Conservation (phyloP, 1,284 basidiomycete species). For the Melampsora abietis-canadensis region DNA sequence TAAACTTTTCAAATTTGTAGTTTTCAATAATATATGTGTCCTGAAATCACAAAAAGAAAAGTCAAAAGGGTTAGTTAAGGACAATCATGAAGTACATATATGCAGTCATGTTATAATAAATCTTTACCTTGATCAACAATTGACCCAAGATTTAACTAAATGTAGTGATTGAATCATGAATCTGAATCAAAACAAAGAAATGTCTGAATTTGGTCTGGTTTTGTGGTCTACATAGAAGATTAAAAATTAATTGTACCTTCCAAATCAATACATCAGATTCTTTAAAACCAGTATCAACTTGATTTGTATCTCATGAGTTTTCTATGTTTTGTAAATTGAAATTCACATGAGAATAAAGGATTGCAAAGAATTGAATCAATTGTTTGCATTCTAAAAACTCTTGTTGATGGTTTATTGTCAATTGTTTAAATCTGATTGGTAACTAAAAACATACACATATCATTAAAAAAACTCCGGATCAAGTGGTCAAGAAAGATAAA, state of each 20-base stretch:
- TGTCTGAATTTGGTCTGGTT: background rate
- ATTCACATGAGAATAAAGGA: conserved; percentile 25
- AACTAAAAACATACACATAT: conserved; percentile 2
- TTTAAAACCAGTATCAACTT: background rate
- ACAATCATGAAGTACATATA: background rate
- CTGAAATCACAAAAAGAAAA: conserved; percentile 1
- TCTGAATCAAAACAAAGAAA: conserved; percentile 7
- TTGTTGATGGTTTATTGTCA: conserved; percentile 3
- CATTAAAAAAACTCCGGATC: no score
- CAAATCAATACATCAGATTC: background rate
- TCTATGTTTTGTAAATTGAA: conserved; percentile 19
- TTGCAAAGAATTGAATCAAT: conserved; percentile 21
- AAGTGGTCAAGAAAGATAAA: background rate
- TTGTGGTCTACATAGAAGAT: background rate
- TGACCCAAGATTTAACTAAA: conserved; percentile 34
- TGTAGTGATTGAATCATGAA: conserved; percentile 7
- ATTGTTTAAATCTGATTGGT: conserved; percentile 16
- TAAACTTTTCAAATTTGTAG: conserved; percentile 4
- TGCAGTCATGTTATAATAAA: background rate
- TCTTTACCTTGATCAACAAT: conserved; percentile 17
- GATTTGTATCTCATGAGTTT: conserved; percentile 11
- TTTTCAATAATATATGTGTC: conserved; percentile 14
- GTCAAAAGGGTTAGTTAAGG: background rate
- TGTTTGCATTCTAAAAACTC: conserved; percentile 21
- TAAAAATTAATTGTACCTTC: background rate